Base-by-base conservation (phyloP, 352 stramenopile genomes). In the Elongisporangium undulatum region DNA sequence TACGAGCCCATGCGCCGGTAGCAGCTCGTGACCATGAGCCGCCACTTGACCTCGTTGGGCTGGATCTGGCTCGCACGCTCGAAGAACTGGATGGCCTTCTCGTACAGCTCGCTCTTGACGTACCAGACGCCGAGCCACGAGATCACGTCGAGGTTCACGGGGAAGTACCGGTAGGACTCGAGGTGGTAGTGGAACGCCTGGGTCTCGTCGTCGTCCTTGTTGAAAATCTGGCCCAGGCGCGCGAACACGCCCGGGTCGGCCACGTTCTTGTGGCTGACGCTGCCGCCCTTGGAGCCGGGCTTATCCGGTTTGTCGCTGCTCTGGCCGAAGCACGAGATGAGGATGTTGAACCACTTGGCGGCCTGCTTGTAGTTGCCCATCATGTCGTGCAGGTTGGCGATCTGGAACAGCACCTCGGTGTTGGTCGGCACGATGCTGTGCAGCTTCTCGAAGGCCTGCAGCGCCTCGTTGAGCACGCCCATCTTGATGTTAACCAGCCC, bases 71-170 rank as follows among this genome's bases (percentile, higher is more conserved):
- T 87, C 56, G 96, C 96, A 22, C 92, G 82, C 64, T 98, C 84
- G 58, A 99, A 99, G 69, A 98, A 99, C 52, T 96, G 77, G 52
- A 99, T 97, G 10, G 92, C 94, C 67, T 98, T 98, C 65, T 98
- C 95, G 68, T 98, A 99, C 66, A 98, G 79, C 64, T 99, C 94
- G 38, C 89, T 93, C 70, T 98, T 98, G 60, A 99, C 94, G 64
- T 98, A 99, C 94, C 94, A 98, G 17, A 98, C 90, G 17, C 94
- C 96, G 48, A 99, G 87, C 93, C 92, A 98, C 12, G 85, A 96
- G 56, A 99, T 98, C 45, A 98, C 93, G 66, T 99, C 95, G 22
- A 99, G 74, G 69, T 99, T 98, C 56, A 97, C 87, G 8, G 96
- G 96, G 64, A 98, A 98, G 61, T 97, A 92, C 34, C 94, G 73